Conservation (phyloP, 805 yeast genomes). For the Soucietia sequanensis region DNA sequence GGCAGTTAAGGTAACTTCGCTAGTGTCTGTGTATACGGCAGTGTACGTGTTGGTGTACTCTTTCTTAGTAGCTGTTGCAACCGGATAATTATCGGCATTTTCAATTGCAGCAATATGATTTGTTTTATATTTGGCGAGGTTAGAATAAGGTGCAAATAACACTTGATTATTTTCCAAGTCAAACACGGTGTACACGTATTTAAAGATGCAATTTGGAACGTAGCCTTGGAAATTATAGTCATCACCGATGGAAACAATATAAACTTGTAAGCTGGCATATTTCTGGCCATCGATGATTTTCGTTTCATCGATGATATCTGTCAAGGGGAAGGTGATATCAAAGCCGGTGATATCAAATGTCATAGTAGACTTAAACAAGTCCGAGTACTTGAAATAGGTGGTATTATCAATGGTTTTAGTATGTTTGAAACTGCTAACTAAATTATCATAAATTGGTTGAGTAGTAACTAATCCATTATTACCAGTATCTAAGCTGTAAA, state of each 20-base stretch:
- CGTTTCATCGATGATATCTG: conserved; percentile 7
- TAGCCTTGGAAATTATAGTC: conserved; percentile 1
- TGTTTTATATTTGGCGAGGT: no score
- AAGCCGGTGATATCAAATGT: conserved; percentile 9
- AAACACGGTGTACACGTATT: conserved; percentile 3
- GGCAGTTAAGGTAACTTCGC: not conserved
- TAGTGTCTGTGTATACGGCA: not conserved
- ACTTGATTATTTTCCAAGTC: conserved; percentile 1
- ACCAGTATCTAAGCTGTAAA: conserved; percentile 12
- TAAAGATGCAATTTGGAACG: conserved; percentile 1
- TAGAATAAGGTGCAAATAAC: conserved; percentile 2
- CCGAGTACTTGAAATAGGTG: conserved; percentile 3
- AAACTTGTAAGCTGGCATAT: conserved; percentile 6
- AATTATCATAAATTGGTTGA: conserved; percentile 7
- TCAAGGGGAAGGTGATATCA: conserved; percentile 5
- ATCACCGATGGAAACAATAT: conserved; percentile 6
- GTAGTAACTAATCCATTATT: conserved; percentile 9
- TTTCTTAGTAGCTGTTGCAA: conserved; percentile 2
- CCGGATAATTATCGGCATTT: not conserved
- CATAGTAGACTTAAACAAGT: conserved; percentile 1
- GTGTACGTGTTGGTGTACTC: conserved; percentile 1
- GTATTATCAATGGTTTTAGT: conserved; percentile 1
- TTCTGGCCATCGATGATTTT: conserved; percentile 6
- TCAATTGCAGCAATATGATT: not conserved
- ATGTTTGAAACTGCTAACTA: conserved; percentile 5